phyloP scores from a whole-genome alignment of 768 basidiomycete species.

The Tulasnella sp. region DNA sequence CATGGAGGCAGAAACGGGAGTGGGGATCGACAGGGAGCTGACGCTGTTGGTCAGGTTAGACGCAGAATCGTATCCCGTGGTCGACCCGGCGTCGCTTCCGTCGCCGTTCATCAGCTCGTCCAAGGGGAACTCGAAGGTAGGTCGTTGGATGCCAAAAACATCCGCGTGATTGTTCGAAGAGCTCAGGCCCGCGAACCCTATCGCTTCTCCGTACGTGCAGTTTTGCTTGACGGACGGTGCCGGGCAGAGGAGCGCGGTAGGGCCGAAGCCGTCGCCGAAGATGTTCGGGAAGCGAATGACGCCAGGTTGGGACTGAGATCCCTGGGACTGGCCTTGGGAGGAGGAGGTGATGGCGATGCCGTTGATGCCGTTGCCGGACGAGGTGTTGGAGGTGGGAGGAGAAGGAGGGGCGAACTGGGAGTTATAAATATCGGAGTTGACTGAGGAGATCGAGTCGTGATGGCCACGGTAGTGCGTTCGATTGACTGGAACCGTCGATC shows the following conservation, averaged over 20 bases:
- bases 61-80: not conserved
- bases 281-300: constrained; percentile 55
- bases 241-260: constrained; percentile 58
- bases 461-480: constrained; percentile 27
- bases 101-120: constrained; percentile 61
- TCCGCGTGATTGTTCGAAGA: constrained; percentile 18
- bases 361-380: constrained; percentile 4
- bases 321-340: not conserved
- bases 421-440: constrained; percentile 4
- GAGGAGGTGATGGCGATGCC: not conserved
- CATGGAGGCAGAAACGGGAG: constrained; percentile 11
- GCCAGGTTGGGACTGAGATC: not conserved
- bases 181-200: constrained; percentile 19
- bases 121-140: constrained; percentile 77
- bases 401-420: constrained; percentile 9
- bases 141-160: constrained; percentile 50
- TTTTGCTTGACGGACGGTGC: constrained; percentile 45
- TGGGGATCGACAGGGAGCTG: constrained; percentile 10
- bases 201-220: constrained; percentile 71
- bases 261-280: constrained; percentile 66
- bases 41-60: constrained; percentile 9
- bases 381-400: constrained; percentile 5
- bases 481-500: constrained; percentile 16
- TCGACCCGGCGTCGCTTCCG: not conserved
- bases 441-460: constrained; percentile 25